These are phyloP conservation scores for Colletotrichum somersetense DNA, from an alignment of 2,329 filamentous ascomycete species.

Conservation along the genomic window DNA sequence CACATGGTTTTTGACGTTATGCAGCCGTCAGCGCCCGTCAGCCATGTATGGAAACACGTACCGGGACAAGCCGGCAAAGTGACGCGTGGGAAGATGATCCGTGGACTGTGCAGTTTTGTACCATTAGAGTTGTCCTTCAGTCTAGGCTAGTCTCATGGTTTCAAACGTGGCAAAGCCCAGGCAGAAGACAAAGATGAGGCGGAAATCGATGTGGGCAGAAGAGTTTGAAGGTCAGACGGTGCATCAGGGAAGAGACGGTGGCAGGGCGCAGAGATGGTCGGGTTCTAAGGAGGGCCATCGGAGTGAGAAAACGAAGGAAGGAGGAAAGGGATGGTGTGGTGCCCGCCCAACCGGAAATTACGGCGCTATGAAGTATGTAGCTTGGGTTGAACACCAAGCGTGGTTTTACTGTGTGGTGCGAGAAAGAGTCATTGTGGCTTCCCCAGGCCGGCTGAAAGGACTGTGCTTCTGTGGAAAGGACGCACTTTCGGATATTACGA, in stretches of 20 bases:
- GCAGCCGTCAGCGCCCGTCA: constrained; percentile 14
- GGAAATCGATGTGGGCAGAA: not conserved
- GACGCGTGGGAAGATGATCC: constrained; percentile 1
- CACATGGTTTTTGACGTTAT: constrained; percentile 28
- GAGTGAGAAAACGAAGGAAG: constrained; percentile 15
- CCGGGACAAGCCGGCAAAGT: constrained; percentile 3
- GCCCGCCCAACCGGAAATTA: constrained; percentile 31
- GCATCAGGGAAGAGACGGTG: constrained; percentile 9
- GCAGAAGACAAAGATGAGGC: not conserved
- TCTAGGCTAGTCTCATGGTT: constrained; percentile 1
- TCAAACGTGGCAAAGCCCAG: constrained; percentile 15
- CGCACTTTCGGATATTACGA: constrained; percentile 9
- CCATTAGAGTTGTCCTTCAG: constrained; percentile 2
- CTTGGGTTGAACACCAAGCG: not conserved
- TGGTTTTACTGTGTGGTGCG: constrained; percentile 5
- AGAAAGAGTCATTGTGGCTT: constrained; percentile 5
- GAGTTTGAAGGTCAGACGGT: constrained; percentile 20
- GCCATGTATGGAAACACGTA: constrained; percentile 7
- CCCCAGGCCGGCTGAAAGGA: constrained; percentile 1
- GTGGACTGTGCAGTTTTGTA: constrained; percentile 18
- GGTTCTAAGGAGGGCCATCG: not conserved
- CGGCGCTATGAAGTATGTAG: constrained; percentile 11
- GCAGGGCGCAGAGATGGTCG: constrained; percentile 16
- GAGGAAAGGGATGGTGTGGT: constrained; percentile 26
- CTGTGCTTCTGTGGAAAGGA: constrained; percentile 11